Base-by-base conservation (phyloP, 768 basidiomycete genomes). In the Suillus subaureus region DNA sequence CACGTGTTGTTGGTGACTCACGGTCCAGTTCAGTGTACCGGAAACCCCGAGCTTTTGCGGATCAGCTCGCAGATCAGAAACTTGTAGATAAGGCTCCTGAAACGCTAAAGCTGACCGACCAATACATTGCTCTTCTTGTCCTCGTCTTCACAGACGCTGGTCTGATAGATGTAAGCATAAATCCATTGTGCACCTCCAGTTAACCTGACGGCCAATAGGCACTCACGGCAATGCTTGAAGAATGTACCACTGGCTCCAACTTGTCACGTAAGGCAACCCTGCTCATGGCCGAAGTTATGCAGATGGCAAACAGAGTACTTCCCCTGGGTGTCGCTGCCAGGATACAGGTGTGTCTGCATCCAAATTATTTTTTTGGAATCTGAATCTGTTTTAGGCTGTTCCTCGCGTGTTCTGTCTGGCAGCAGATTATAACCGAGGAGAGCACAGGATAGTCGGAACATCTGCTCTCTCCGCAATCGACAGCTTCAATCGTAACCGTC, bases 211-310 rank as follows among this genome's bases (percentile, higher is more conserved):
- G 18, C 23, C 23, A 28, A 37, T 8, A 97, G 96, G 94, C 95
- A 13, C 81, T 99, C 43, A 89, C 91, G 13, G 80, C 83, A 31
- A 91, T 99, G 84, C 83, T 97, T 3, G 91, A 96, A 70, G 96
- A 97, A 71, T 84, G 87, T 12, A 85, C 87, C 1, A 85, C 84
- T 21, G 90, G 89, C 3, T 86, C 88, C 5, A 89, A 81, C 72
- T 75, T 95, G n/a, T 88, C 92, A 33, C 87, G 93, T 45, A 98
- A 97, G 75, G 96, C 95, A 2, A 97, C 93, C 0, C 75, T 97
- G 4, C 83, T 99, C 31, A 88, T 99, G 79, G 96, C 94, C 11
- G 97, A 99, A 74, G 79, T 98, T 4, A 83, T 99, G 63, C 90
- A 93, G 47, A 87, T 96, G 78, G 89, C 93, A 6, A 98, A 96